Conservation (phyloP, 805 yeast genomes). For the Teunomyces panamensis region DNA sequence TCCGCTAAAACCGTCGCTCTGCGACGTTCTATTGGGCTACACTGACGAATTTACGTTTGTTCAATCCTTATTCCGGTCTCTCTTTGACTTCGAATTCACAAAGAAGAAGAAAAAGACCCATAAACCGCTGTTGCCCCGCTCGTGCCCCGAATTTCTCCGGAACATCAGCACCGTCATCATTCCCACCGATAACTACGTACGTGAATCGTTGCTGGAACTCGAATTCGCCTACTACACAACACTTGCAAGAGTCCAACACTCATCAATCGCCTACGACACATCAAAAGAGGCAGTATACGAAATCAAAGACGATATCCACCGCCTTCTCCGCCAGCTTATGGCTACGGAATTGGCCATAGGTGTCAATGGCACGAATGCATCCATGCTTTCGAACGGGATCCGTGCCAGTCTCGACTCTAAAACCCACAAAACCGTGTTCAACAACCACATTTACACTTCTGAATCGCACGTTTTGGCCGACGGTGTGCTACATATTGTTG, state of each 20-base stretch:
- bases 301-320: constrained; percentile 25
- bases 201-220: constrained; percentile 23
- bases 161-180: constrained; percentile 28
- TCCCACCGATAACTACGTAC: constrained; percentile 31
- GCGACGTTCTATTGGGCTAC: constrained; percentile 33
- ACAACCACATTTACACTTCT: constrained; percentile 16
- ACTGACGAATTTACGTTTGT: constrained; percentile 24
- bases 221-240: constrained; percentile 25
- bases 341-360: constrained; percentile 27
- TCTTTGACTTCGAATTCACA: constrained; percentile 12
- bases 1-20: constrained; percentile 30
- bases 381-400: not conserved
- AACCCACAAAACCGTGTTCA: constrained; percentile 14
- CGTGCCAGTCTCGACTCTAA: not conserved
- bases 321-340: constrained; percentile 25
- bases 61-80: constrained; percentile 26
- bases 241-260: not conserved
- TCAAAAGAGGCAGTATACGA: constrained; percentile 33
- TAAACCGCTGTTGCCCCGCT: constrained; percentile 9
- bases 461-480: constrained; percentile 23
- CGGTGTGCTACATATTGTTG: constrained; percentile 36
- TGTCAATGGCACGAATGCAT: constrained; percentile 22
- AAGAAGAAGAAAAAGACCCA: not conserved
- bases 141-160: constrained; percentile 28
- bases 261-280: constrained; percentile 15